Base-by-base conservation (phyloP, 83 land plant species). In the Picea engelmannii region DNA sequence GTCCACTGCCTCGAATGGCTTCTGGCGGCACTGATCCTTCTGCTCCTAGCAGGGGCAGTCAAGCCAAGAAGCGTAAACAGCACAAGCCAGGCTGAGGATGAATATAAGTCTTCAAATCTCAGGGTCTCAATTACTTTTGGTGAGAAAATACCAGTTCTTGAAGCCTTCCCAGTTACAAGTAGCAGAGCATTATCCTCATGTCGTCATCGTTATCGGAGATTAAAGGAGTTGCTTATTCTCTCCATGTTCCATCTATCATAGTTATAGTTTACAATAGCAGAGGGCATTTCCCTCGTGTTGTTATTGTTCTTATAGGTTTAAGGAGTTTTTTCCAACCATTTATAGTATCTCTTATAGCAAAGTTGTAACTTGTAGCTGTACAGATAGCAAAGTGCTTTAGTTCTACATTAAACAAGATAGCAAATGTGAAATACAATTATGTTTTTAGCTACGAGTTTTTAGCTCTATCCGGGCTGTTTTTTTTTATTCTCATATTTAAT, bases 1-100 rank as follows among this genome's bases (percentile, higher is more conserved):
- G 6, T 78, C 64, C 64, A 27, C 65, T 78, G 64, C 79, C 79
- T 78, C 67, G 65, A 8, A n/a, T 74, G 67, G 42, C 83, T 76
- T 62, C 66, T 70, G 66, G 66, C 21, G 58, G 17, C 47, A 62
- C 23, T 76, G 31, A 73, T 60, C 78, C 68, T 82, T 35, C 66
- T 42, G 23, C 20, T 75, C 7, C 55, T 58, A 12, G 79, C 15
- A 81, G 35, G 49, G 47, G 66, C 79, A 82, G 64, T 58, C 13
- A 58, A 61, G 4, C 64, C 52, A 74, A 40, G 24, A 17, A 24
- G 17, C 78, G 63, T 13, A 69, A 71, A 31, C 38, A 21, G 64
- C 42, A 18, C 15, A 13, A 60, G 1, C 17, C 65, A 60, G 9
- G 59, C 64, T 31, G 58, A 78, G 42, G 59, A 27, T 60, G 23